Percentiles rank a stretch among this genome's conserved stretches.
Evolutionary conservation across 768 basidiomycete species (phyloP).

Genomic region (Tricholoma bakamatsutake): DNA sequence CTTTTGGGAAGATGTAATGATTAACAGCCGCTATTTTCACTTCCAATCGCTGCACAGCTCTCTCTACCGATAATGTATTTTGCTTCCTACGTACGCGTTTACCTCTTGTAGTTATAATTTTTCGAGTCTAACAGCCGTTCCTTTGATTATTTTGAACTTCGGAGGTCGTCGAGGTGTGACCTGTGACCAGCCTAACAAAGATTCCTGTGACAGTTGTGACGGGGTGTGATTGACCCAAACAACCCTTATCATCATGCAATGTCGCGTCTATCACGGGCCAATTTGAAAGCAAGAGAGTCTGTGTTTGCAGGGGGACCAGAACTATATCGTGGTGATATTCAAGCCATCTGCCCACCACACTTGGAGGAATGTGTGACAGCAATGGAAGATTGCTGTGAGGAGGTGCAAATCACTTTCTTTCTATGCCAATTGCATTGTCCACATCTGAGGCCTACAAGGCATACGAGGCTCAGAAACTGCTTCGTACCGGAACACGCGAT

Average conservation of each 20-base stretch:
- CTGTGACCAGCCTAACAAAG: no score
- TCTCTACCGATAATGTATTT: no score
- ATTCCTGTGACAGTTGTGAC: no score
- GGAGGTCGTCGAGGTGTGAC: no score
- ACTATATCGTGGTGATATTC: slow-evolving; percentile 55
- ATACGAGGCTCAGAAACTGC: slow-evolving; percentile 60
- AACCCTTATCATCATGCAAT: slow-evolving; percentile 21
- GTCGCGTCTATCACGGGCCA: slow-evolving; percentile 47
- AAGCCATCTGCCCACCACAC: slow-evolving; percentile 64
- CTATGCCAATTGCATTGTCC: background rate
- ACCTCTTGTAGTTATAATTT: no score
- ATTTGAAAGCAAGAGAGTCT: slow-evolving; percentile 59
- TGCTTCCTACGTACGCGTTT: no score
- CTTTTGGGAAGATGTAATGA: background rate
- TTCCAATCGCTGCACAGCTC: no score
- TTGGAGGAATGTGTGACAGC: slow-evolving; percentile 71
- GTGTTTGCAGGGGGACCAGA: slow-evolving; percentile 66
- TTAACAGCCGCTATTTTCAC: background rate
- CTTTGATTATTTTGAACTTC: no score
- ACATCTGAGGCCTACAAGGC: slow-evolving; percentile 33
- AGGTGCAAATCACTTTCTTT: slow-evolving; percentile 37
- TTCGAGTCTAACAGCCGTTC: no score
- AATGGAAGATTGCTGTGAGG: slow-evolving; percentile 79
- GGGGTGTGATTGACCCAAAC: background rate
- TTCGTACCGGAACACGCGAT: slow-evolving; percentile 67